Evolutionary conservation across 176 grass and related monocot genomes (phyloP).

Genomic region (Triticum timopheevii): DNA sequence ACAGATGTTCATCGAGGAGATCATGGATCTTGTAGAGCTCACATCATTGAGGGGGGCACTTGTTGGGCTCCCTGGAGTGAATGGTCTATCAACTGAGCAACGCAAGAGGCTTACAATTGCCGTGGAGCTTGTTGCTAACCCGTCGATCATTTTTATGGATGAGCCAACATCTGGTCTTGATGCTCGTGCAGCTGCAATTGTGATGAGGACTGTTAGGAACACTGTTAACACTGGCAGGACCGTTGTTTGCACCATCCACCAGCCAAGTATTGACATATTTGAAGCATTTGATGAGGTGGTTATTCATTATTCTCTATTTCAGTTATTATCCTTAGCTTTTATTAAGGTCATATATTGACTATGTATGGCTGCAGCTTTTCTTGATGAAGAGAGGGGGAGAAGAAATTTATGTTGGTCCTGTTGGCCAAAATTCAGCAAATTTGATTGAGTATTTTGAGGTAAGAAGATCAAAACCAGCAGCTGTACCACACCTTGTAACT

Average conservation of each 20-base stretch:
- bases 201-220: conserved; percentile 91
- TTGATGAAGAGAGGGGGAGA: conserved; percentile 93
- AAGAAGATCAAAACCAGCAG: conserved; percentile 22
- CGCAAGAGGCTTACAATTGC: conserved; percentile 91
- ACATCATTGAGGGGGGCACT: conserved; percentile 68
- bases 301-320: conserved; percentile 23
- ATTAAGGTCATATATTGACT: conserved; percentile 16
- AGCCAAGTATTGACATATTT: conserved; percentile 98
- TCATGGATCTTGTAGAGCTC: conserved; percentile 94
- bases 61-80: conserved; percentile 85
- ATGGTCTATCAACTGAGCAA: conserved; percentile 86
- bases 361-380: conserved; percentile 60
- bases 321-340: conserved; percentile 18
- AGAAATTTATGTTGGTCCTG: conserved; percentile 91
- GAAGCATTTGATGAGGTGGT: conserved; percentile 94
- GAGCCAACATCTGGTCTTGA: conserved; percentile 94
- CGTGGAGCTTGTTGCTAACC: conserved; percentile 92
- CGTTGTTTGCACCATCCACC: conserved; percentile 96
- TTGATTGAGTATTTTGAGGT: conserved; percentile 96
- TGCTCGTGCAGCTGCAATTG: conserved; percentile 88
- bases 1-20: conserved; percentile 87
- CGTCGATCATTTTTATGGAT: conserved; percentile 96
- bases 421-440: conserved; percentile 72
- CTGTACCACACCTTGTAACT: not conserved
- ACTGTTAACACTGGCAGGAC: conserved; percentile 90